phyloP scores from a whole-genome alignment of 2,329 filamentous ascomycete genomes.

The Claviceps sp. region DNA sequence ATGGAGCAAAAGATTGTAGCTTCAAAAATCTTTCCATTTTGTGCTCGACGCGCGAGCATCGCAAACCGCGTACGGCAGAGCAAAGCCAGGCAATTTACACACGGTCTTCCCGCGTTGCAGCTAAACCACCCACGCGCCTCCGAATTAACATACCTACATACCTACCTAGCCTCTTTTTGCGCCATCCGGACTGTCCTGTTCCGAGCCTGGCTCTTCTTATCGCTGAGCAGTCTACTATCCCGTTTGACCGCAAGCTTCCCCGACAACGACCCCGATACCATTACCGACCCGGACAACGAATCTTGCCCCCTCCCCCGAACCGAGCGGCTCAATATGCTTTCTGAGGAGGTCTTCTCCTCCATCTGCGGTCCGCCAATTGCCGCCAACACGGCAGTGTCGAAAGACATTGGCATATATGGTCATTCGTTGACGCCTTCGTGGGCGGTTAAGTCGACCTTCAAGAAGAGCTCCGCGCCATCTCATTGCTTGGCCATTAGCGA shows the following conservation, averaged over 20 bases:
- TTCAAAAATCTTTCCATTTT: neutral
- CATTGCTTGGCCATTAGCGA: constrained; percentile 70
- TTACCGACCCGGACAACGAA: too few species aligned
- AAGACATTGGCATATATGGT: constrained; percentile 79
- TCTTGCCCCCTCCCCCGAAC: neutral
- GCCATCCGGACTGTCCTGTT: neutral
- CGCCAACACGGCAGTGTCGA: constrained; percentile 49
- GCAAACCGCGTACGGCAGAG: neutral
- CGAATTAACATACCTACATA: neutral
- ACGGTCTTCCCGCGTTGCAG: neutral
- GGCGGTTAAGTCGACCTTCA: constrained; percentile 66
- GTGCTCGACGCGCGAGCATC: neutral
- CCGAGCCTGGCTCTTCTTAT: neutral
- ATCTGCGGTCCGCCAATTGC: constrained; percentile 43
- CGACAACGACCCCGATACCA: neutral
- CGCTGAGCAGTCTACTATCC: neutral
- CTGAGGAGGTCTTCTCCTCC: constrained; percentile 46
- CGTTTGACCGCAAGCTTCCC: neutral
- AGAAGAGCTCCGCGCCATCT: constrained; percentile 74
- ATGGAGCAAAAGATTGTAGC: neutral
- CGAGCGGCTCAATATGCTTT: constrained; percentile 30
- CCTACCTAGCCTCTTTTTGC: neutral
- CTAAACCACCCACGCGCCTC: neutral
- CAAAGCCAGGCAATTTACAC: neutral
- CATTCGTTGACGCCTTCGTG: constrained; percentile 70